Percentiles rank a stretch among this genome's conserved stretches.
These are phyloP conservation scores for Phlebiopsis gigantea DNA, from an alignment of 768 basidiomycete species.

Conservation along the genomic window DNA sequence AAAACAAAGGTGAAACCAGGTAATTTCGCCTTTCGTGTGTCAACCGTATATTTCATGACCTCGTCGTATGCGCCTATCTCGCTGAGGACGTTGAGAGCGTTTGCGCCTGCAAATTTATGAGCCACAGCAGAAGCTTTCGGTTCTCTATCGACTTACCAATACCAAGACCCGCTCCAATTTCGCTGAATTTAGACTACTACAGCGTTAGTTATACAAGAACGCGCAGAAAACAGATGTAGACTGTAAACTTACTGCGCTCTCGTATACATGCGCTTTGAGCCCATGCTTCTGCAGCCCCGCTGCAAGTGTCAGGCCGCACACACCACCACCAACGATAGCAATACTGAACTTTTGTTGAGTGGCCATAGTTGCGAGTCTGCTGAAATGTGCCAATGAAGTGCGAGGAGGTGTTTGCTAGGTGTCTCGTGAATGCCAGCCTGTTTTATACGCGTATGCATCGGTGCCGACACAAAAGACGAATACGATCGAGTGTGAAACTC, in stretches of 20 bases:
- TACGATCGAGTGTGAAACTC: no score
- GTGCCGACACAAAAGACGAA: no score
- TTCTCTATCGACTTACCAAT: not conserved
- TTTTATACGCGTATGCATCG: no score
- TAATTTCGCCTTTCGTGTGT: not conserved
- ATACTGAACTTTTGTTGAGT: constrained; percentile 15
- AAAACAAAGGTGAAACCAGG: not conserved
- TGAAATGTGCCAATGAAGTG: no score
- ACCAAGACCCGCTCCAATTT: not conserved
- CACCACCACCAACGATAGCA: constrained; percentile 52
- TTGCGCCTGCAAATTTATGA: not conserved
- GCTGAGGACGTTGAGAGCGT: constrained; percentile 5
- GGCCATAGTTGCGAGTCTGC: not conserved
- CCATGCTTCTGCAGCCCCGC: constrained; percentile 38
- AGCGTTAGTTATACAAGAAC: no score
- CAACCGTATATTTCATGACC: not conserved
- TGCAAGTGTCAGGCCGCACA: constrained; percentile 47
- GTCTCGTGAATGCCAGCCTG: no score
- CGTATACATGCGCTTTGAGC: constrained; percentile 27
- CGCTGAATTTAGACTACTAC: not conserved
- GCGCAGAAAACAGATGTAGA: no score
- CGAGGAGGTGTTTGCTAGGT: no score
- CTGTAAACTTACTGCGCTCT: not conserved
- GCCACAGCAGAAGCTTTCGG: not conserved
- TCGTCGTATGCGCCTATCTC: constrained; percentile 4